These are phyloP conservation scores for Fusarium sp. DNA, from an alignment of 2,329 filamentous ascomycete species.

Conservation along the genomic window DNA sequence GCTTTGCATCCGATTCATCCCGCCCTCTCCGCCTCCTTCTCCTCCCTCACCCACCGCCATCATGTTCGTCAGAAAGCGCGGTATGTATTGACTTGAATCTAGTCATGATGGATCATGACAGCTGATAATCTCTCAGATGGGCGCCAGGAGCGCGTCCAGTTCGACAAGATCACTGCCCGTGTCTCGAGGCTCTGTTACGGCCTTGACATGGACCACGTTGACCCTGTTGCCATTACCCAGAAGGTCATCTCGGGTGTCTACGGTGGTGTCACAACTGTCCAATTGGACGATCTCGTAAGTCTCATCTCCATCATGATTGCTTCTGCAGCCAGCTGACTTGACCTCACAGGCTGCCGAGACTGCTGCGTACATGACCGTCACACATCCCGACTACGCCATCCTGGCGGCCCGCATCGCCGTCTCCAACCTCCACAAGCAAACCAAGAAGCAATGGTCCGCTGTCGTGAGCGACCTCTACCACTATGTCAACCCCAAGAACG, in stretches of 20 bases:
- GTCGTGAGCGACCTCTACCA: slow-evolving; percentile 94
- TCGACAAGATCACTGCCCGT: slow-evolving; percentile 99
- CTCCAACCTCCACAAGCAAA: slow-evolving; percentile 99
- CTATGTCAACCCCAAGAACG: slow-evolving; percentile 96
- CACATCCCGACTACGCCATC: slow-evolving; percentile 98
- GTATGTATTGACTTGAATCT: slow-evolving; percentile 53
- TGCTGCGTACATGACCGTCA: slow-evolving; percentile 99
- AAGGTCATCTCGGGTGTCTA: slow-evolving; percentile 99
- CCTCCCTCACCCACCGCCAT: slow-evolving; percentile 43
- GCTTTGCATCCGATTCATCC: slow-evolving; percentile 31
- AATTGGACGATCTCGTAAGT: slow-evolving; percentile 95
- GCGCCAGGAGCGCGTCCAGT: slow-evolving; percentile 99
- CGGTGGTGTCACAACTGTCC: slow-evolving; percentile 94
- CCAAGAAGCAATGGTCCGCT: slow-evolving; percentile 99
- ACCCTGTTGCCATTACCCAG: slow-evolving; percentile 97
- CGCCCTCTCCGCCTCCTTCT: slow-evolving; percentile 31
- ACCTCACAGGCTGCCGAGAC: slow-evolving; percentile 88
- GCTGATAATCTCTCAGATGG: slow-evolving; percentile 70
- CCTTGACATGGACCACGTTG: slow-evolving; percentile 92
- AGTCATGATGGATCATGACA: neutral
- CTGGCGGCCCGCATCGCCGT: slow-evolving; percentile 98
- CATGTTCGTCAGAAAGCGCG: slow-evolving; percentile 74
- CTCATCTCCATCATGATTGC: neutral
- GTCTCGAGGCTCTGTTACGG: slow-evolving; percentile 98
- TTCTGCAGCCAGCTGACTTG: slow-evolving; percentile 11